Evolutionary conservation across 2,329 filamentous ascomycete species (phyloP).

Genomic region (Epichloe aotearoae): DNA sequence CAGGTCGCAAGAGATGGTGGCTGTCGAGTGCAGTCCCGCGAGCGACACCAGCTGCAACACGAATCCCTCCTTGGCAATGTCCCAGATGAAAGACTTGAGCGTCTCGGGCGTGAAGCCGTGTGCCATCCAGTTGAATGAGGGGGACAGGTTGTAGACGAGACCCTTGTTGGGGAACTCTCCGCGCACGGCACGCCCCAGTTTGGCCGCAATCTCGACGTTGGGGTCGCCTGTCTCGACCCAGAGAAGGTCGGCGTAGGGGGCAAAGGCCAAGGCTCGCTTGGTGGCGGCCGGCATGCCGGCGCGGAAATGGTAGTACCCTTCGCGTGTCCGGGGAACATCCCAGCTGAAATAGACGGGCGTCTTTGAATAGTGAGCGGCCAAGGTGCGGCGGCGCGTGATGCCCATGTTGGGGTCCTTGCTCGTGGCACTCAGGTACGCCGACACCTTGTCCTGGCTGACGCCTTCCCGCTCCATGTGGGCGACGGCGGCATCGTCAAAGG

Average conservation of each 20-base stretch:
- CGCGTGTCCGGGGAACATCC: slow-evolving; percentile 83
- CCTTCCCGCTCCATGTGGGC: slow-evolving; percentile 58
- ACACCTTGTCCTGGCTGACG: slow-evolving; percentile 48
- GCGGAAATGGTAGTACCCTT: slow-evolving; percentile 86
- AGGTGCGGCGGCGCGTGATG: slow-evolving; percentile 59
- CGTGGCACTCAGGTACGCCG: slow-evolving; percentile 52
- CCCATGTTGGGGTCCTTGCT: slow-evolving; percentile 58
- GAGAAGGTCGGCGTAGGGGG: slow-evolving; percentile 82
- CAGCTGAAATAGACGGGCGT: slow-evolving; percentile 70
- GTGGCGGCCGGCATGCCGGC: slow-evolving; percentile 77
- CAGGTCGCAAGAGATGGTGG: slow-evolving; percentile 57
- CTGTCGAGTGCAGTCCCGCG: slow-evolving; percentile 53
- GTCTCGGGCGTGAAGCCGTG: slow-evolving; percentile 79
- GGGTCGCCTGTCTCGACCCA: slow-evolving; percentile 97
- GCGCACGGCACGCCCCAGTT: slow-evolving; percentile 67
- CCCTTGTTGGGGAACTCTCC: slow-evolving; percentile 62
- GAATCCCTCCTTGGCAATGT: slow-evolving; percentile 79
- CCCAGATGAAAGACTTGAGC: slow-evolving; percentile 89
- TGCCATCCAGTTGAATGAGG: slow-evolving; percentile 97
- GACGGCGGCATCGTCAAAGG: slow-evolving; percentile 82
- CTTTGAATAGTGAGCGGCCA: slow-evolving; percentile 55
- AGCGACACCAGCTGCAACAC: slow-evolving; percentile 55
- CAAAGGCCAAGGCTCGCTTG: slow-evolving; percentile 85
- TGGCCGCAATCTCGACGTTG: slow-evolving; percentile 60
- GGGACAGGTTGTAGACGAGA: slow-evolving; percentile 90